Evolutionary conservation across 78 protist genomes (phyloP).

Genomic region (Dictyostelium citrinum): DNA sequence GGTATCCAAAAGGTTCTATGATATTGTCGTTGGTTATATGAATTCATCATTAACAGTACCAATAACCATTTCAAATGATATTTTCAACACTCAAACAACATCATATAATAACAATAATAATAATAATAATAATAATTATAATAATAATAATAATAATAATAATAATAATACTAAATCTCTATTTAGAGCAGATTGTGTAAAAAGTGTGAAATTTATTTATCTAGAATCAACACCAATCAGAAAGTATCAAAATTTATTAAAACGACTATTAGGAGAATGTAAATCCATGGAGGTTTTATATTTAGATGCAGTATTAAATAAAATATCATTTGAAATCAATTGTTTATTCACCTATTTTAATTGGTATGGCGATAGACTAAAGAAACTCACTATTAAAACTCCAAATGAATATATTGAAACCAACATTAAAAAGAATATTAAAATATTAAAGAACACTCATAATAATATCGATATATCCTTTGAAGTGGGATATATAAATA

Average conservation of each 20-base stretch:
- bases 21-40: not conserved
- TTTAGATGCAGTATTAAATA: not conserved
- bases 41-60: not conserved
- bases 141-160: no score
- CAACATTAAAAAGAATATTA: not conserved
- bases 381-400: not conserved
- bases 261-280: not conserved
- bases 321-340: not conserved
- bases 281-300: not conserved
- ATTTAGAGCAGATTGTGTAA: not conserved
- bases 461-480: not conserved
- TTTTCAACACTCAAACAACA: no score
- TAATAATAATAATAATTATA: no score
- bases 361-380: not conserved
- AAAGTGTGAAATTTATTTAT: not conserved
- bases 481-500: not conserved
- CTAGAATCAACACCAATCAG: not conserved
- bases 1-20: not conserved
- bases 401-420: not conserved
- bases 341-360: not conserved
- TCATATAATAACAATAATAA: no score
- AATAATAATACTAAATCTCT: not conserved
- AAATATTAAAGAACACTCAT: no score
- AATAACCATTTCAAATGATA: not conserved
- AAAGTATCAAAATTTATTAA: not conserved